Evolutionary conservation across 148 eudicot species (phyloP), one percentile per base, ranked within the genome.

Genomic region (Arbutus unedo): DNA sequence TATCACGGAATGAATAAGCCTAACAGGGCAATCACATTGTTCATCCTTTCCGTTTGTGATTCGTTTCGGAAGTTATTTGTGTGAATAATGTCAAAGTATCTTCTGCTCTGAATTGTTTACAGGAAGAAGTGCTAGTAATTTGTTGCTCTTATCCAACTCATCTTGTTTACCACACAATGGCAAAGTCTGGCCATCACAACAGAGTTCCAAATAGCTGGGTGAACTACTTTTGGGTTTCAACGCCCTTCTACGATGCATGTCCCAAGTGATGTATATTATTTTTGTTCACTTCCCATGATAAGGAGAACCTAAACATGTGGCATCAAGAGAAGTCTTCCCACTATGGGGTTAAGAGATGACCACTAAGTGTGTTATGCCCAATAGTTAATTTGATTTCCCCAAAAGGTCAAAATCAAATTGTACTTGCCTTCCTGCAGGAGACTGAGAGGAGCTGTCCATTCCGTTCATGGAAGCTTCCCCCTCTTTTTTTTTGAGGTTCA

Each of bases 401-500:
- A 56, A 25, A 78, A 43, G 49, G 49, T 56, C 16, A 13, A 43
- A 43, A 18, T 44, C 9, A 79, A 59, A 44, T 60, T 77, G 47
- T 79, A 78, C 50, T 75, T 75, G 57, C 79, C 79, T 76, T 15
- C 8, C 79, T 25, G 8, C 16, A 25, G 8, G 47, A 38, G 25
- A 5, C 80, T 47, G 15, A 10, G 16, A 64, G 57, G 15, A 47
- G 71, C 81, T 48, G 56, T n/a, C 70, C 53, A 66, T 45, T 11
- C 10, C 78, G 14, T 55, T 68, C 78, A 73, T 41, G 3, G 11
- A 56, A 38, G 77, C 5, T 51, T 5, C 51, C 51, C 79, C 18
- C 62, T n/a, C 77, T 73, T 72, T 73, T 72, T 73, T 74, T 83
- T 70, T 21, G 82, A 59, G 85, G 79, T 59, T 56, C 81, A 79